These are phyloP conservation scores for Gossypium trilobum DNA, from an alignment of 441 rosid species.

Conservation along the genomic window DNA sequence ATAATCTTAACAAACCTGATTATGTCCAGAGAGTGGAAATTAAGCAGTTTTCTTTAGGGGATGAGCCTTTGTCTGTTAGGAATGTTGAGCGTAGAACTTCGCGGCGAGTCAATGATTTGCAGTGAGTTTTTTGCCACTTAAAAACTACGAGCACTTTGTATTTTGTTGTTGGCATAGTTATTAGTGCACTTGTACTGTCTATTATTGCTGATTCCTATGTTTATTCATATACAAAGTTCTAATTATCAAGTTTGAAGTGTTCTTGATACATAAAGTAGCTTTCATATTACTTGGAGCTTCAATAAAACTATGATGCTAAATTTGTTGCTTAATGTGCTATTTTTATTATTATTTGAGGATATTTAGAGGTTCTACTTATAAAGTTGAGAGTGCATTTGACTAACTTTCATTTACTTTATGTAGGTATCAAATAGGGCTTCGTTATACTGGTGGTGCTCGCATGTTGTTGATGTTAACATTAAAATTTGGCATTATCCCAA, in stretches of 20 bases:
- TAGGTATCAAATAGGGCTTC: slow-evolving; percentile 92
- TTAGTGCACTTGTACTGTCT: not conserved
- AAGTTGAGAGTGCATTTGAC: not conserved
- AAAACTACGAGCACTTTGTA: not conserved
- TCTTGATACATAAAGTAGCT: not conserved
- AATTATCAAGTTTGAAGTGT: not conserved
- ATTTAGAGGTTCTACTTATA: not conserved
- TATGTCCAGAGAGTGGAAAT: slow-evolving; percentile 86
- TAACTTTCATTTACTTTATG: slow-evolving; percentile 13
- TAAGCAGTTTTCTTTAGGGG: slow-evolving; percentile 86
- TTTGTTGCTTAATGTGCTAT: slow-evolving; percentile 5
- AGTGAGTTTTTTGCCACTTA: slow-evolving; percentile 40
- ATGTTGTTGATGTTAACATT: slow-evolving; percentile 72
- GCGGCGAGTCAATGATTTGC: slow-evolving; percentile 80
- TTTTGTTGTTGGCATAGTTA: not conserved
- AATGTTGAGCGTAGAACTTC: slow-evolving; percentile 92
- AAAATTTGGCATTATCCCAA: slow-evolving; percentile 68
- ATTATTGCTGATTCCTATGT: not conserved
- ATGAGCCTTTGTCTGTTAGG: slow-evolving; percentile 86
- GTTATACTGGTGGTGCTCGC: slow-evolving; percentile 92
- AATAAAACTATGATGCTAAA: not conserved
- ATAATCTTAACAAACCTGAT: slow-evolving; percentile 80
- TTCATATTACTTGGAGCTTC: not conserved
- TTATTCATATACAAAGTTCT: not conserved
- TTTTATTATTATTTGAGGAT: slow-evolving; percentile 11